Conservation (phyloP, 176 grass and related monocot species). For the Elymus sibiricus region DNA sequence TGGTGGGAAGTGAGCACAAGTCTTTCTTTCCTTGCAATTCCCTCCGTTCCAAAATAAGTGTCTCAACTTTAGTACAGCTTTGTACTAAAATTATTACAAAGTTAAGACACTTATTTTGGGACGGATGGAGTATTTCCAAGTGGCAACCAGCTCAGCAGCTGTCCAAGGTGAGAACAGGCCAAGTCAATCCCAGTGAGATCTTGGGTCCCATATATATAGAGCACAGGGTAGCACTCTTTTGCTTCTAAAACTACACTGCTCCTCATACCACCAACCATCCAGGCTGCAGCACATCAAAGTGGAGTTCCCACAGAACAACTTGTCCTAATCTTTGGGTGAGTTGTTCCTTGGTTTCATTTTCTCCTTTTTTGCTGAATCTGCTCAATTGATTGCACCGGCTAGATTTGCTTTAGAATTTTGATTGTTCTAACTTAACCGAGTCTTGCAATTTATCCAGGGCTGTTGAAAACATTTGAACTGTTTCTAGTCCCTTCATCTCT, state of each 20-base stretch:
- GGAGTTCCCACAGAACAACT: not conserved
- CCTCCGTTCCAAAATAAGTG: too few species aligned
- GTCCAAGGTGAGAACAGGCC: not conserved
- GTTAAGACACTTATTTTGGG: too few species aligned
- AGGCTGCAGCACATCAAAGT: not conserved
- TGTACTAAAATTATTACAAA: too few species aligned
- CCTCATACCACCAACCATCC: not conserved
- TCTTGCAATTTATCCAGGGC: not conserved
- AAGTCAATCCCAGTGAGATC: not conserved
- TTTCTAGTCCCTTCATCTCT: not conserved
- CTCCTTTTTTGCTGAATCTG: constrained; percentile 16
- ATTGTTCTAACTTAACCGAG: not conserved
- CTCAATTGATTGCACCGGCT: not conserved
- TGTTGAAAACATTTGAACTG: not conserved
- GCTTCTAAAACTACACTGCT: not conserved
- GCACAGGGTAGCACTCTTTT: not conserved
- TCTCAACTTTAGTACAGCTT: too few species aligned
- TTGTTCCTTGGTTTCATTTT: not conserved
- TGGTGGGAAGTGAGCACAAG: not conserved
- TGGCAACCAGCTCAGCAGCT: not conserved
- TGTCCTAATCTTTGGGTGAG: constrained; percentile 9
- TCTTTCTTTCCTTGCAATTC: not conserved
- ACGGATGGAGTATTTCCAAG: not conserved
- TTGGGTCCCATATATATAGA: not conserved
- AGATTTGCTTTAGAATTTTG: not conserved